Conservation (phyloP, 2,329 filamentous ascomycete genomes). For the Aspergillus carbonarius region DNA sequence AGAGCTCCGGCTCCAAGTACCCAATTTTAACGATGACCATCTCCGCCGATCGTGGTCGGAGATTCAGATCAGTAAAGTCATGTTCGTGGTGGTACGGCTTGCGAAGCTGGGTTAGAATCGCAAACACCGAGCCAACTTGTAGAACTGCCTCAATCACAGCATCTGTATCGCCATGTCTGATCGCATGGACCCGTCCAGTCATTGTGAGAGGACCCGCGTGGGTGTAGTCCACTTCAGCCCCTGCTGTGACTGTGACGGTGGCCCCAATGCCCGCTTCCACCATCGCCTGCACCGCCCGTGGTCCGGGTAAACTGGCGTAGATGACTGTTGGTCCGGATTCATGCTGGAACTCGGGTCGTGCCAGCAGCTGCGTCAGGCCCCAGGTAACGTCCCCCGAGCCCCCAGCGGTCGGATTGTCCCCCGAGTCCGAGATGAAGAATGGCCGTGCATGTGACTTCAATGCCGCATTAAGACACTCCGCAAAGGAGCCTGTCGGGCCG, state of each 20-base stretch:
- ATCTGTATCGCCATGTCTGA: slow-evolving; percentile 52
- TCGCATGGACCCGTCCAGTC: slow-evolving; percentile 52
- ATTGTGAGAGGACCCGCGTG: slow-evolving; percentile 52
- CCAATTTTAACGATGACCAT: slow-evolving; percentile 59
- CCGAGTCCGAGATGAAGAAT: slow-evolving; percentile 57
- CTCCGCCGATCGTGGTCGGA: slow-evolving; percentile 48
- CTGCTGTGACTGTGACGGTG: slow-evolving; percentile 52
- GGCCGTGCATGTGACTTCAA: slow-evolving; percentile 43
- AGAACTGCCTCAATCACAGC: slow-evolving; percentile 52
- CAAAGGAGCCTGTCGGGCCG: slow-evolving; percentile 51
- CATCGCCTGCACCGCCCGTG: slow-evolving; percentile 44
- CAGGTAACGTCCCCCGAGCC: slow-evolving; percentile 57
- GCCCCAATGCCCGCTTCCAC: slow-evolving; percentile 49
- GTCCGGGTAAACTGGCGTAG: slow-evolving; percentile 55
- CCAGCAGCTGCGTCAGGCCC: slow-evolving; percentile 49
- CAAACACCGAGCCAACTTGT: slow-evolving; percentile 52
- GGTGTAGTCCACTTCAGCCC: slow-evolving; percentile 50
- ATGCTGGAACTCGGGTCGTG: slow-evolving; percentile 46
- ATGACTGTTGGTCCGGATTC: slow-evolving; percentile 46
- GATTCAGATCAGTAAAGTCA: slow-evolving; percentile 52
- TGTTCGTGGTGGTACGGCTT: slow-evolving; percentile 56
- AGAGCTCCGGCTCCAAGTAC: slow-evolving; percentile 56
- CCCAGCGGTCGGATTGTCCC: slow-evolving; percentile 57
- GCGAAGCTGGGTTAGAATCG: slow-evolving; percentile 53
- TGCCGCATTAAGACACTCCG: slow-evolving; percentile 50